Base-by-base conservation (phyloP, 108 stramenopile species). In the Licmophora abbreviata region DNA sequence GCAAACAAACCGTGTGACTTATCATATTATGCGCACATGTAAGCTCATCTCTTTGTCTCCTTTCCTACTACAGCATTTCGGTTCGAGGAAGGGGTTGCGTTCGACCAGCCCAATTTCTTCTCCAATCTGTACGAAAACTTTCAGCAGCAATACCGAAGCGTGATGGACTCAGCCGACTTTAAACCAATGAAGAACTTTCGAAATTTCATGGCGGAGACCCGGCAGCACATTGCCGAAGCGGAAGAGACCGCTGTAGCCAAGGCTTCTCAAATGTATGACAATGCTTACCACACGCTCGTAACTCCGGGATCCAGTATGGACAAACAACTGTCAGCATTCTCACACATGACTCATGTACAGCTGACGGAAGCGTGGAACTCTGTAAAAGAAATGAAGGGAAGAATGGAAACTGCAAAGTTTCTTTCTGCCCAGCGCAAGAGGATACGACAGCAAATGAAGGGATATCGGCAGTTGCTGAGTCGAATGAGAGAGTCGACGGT, bases 41-140 rank as follows among this genome's bases (percentile, higher is more conserved):
- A 51, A 7, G 12, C 44, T 48, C 53, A 54, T 27, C 18, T 14
- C 29, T n/a, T 30, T 54, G 0, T 45, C 10, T 53, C 23, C 18
- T 22, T 35, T 31, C 32, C 35, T 14, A 34, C n/a, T 20, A 12
- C 14, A 73, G 74, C 45, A 37, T 91, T 85, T 54, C 64, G 64
- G 18, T 91, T 87, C 45, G 50, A 63, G 46, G 72, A 77, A 49
- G 74, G 54, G 25, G 62, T 50, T n/a, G 63, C 77, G 44, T 56
- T 60, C 2, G 75, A 78, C 26, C 52, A 68, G 11, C 79, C 75
- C 20, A 79, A 69, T 24, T 82, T 72, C 53, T 92, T 92, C 56
- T 77, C 90, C 21, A 75, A 80, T 42, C 66, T 92, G 7, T 87
- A 80, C 46, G 85, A 87, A 47, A 73, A 71, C 32, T 85, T 85